Conservation (phyloP, 768 basidiomycete species). For the Postia placenta region DNA sequence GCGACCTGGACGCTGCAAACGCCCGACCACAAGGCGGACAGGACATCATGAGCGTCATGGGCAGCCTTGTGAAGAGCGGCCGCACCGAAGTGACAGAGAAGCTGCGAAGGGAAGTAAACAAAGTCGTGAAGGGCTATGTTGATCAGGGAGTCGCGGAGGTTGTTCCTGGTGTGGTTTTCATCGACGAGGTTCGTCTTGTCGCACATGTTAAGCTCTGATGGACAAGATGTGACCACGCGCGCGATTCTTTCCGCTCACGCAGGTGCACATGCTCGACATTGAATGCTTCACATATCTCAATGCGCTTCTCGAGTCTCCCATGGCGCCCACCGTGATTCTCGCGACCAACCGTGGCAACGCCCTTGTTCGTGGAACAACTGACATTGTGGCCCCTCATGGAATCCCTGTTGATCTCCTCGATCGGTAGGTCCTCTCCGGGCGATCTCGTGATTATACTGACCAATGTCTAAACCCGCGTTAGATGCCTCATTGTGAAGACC, state of each 20-base stretch:
- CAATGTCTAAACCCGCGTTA: slow-evolving; percentile 20
- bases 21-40: slow-evolving; percentile 94
- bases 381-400: slow-evolving; percentile 89
- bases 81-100: slow-evolving; percentile 98
- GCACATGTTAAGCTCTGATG: no score
- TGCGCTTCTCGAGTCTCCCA: slow-evolving; percentile 88
- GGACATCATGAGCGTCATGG: slow-evolving; percentile 99
- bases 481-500: slow-evolving; percentile 94
- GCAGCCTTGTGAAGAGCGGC: slow-evolving; percentile 80
- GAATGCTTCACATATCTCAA: slow-evolving; percentile 99
- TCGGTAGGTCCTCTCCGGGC: slow-evolving; percentile 43
- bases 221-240: neutral
- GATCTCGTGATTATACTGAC: neutral
- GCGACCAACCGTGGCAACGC: slow-evolving; percentile 95
- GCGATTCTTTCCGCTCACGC: slow-evolving; percentile 2
- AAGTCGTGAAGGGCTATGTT: slow-evolving; percentile 94
- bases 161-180: slow-evolving; percentile 96
- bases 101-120: slow-evolving; percentile 91
- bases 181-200: slow-evolving; percentile 75
- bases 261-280: slow-evolving; percentile 99
- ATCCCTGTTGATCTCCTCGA: slow-evolving; percentile 92
- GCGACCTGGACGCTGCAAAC: slow-evolving; percentile 95
- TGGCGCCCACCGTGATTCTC: slow-evolving; percentile 96
- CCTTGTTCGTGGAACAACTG: slow-evolving; percentile 88
- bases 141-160: slow-evolving; percentile 98